These are phyloP conservation scores for Leucocoprinus birnbaumii DNA, from an alignment of 768 basidiomycete species.

Conservation along the genomic window DNA sequence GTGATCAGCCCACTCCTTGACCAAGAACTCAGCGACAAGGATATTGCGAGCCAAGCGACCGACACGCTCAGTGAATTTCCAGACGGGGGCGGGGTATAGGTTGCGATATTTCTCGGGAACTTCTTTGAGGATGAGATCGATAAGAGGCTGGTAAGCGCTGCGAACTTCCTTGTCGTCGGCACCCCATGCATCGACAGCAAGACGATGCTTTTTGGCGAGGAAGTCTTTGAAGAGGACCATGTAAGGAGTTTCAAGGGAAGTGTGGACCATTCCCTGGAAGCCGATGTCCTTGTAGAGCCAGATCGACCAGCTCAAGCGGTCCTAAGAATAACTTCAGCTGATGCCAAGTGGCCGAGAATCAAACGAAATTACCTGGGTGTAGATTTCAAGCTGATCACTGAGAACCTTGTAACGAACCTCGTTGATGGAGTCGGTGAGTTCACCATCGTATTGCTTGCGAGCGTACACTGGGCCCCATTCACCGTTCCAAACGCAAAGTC, in stretches of 20 bases:
- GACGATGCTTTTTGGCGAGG: constrained; percentile 73
- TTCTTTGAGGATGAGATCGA: constrained; percentile 57
- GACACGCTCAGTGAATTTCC: constrained; percentile 55
- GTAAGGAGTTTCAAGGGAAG: constrained; percentile 67
- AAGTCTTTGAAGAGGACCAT: constrained; percentile 66
- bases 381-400: constrained; percentile 71
- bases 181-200: constrained; percentile 80
- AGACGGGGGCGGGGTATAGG: constrained; percentile 64
- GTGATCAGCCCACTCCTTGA: constrained; percentile 72
- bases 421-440: constrained; percentile 64
- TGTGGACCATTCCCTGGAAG: constrained; percentile 84
- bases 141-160: constrained; percentile 61
- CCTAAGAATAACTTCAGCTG: constrained; percentile 29
- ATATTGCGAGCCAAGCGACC: constrained; percentile 64
- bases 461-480: constrained; percentile 87
- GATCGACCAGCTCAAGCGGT: constrained; percentile 75
- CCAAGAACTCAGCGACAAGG: constrained; percentile 66
- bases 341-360: not conserved
- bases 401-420: constrained; percentile 60
- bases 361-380: constrained; percentile 47
- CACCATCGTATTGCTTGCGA: constrained; percentile 54
- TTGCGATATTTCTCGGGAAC: constrained; percentile 46
- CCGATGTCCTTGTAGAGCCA: constrained; percentile 89
- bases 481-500: constrained; percentile 74
- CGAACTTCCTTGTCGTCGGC: constrained; percentile 57